phyloP scores from a whole-genome alignment of 352 stramenopile species.

The Blastocystis sp. region DNA sequence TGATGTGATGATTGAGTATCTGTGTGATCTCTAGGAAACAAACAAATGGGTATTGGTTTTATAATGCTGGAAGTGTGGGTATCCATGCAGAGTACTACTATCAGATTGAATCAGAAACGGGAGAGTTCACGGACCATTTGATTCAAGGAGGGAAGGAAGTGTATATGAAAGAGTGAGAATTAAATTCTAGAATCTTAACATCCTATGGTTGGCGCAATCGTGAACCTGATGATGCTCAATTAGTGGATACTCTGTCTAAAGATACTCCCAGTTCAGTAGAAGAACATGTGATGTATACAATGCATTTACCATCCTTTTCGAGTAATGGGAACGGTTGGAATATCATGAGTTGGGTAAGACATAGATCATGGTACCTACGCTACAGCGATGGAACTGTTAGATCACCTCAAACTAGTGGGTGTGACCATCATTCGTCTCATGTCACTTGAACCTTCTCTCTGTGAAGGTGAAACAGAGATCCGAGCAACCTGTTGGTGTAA shows the following conservation, averaged over 20 bases:
- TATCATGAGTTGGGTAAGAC: too few relatives aligned
- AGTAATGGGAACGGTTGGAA: not conserved
- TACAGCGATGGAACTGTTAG: not conserved
- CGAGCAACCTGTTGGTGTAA: slow-evolving; percentile 6
- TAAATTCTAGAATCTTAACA: not conserved
- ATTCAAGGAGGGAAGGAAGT: not conserved
- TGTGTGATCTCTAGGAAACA: not conserved
- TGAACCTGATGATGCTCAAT: not conserved
- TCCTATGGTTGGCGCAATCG: not conserved
- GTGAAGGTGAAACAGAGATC: not conserved
- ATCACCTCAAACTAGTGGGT: not conserved
- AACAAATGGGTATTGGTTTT: slow-evolving; percentile 26
- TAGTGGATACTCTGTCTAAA: not conserved
- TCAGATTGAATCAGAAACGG: not conserved
- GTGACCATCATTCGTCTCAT: slow-evolving; percentile 39
- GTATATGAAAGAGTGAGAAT: not conserved
- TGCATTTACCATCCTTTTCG: slow-evolving; percentile 29
- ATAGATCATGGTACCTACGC: slow-evolving; percentile 1
- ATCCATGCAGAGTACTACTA: not conserved
- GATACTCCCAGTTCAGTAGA: not conserved
- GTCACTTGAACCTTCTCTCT: not conserved
- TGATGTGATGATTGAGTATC: not conserved
- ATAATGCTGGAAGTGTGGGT: not conserved
- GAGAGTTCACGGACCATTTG: not conserved
- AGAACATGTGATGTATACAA: slow-evolving; percentile 1